phyloP scores from a whole-genome alignment of 495 filamentous ascomycete species.

The Aspergillus olivimuriae region DNA sequence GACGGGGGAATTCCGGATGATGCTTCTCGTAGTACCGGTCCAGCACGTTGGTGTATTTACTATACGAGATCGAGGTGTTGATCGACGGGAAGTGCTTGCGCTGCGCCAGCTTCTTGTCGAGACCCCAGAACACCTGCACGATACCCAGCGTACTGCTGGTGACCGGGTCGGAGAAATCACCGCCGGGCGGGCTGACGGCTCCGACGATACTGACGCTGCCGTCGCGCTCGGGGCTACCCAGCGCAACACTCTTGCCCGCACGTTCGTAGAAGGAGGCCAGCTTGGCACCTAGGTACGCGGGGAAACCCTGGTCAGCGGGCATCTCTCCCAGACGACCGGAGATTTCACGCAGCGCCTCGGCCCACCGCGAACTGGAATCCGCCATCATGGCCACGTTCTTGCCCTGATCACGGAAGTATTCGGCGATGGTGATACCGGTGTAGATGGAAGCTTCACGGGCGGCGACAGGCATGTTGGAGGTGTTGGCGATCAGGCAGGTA shows the following conservation, averaged over 20 bases:
- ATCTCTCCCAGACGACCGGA: conserved; percentile 99
- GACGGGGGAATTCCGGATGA: conserved; percentile 86
- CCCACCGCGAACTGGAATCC: conserved; percentile 97
- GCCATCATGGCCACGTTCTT: conserved; percentile 99
- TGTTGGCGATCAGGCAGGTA: conserved; percentile 96
- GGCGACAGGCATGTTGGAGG: conserved; percentile 99
- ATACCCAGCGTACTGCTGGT: conserved; percentile 92
- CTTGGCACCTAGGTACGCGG: conserved; percentile 94
- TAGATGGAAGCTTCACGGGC: conserved; percentile 99
- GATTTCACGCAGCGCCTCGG: conserved; percentile 96
- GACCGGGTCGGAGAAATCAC: conserved; percentile 99
- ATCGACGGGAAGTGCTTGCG: conserved; percentile 99
- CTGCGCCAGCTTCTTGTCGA: conserved; percentile 98
- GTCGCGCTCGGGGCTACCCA: conserved; percentile 80
- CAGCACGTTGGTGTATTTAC: conserved; percentile 84
- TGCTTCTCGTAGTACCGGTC: conserved; percentile 92
- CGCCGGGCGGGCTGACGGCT: conserved; percentile 93
- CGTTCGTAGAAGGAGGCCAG: conserved; percentile 98
- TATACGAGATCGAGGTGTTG: conserved; percentile 93
- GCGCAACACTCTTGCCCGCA: conserved; percentile 75
- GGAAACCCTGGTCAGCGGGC: conserved; percentile 99
- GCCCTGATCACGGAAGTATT: conserved; percentile 98
- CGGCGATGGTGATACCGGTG: conserved; percentile 94
- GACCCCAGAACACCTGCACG: conserved; percentile 99
- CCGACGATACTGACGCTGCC: conserved; percentile 97